Conservation (phyloP, 352 stramenopile species). For the Aphanomyces cochlioides region DNA sequence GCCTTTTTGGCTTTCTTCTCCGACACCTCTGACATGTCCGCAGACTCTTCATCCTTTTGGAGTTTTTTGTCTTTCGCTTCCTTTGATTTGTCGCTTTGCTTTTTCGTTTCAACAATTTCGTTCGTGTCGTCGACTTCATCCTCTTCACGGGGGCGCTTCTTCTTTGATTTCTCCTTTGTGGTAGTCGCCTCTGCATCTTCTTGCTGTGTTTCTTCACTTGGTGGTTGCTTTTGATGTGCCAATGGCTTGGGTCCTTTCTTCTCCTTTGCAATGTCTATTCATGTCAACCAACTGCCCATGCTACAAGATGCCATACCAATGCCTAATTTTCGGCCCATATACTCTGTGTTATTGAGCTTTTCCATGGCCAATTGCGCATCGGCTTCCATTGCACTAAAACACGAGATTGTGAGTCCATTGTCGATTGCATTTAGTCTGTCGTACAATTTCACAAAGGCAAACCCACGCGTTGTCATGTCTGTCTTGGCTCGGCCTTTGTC, state of each 20-base stretch:
- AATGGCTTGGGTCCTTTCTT: conserved; percentile 47
- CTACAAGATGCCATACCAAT: conserved; percentile 46
- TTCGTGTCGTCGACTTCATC: conserved; percentile 28
- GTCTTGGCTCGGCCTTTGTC: conserved; percentile 82
- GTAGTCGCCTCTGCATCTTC: conserved; percentile 11
- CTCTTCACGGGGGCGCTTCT: conserved; percentile 12
- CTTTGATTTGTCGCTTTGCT: conserved; percentile 18
- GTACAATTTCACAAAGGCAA: conserved; percentile 85
- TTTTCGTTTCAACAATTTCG: conserved; percentile 30
- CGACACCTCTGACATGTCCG: neutral
- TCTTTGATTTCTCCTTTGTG: conserved; percentile 22
- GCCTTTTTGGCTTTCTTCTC: conserved; percentile 36
- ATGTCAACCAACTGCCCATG: neutral
- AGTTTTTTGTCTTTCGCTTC: conserved; percentile 36
- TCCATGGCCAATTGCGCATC: conserved; percentile 68
- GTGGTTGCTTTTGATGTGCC: conserved; percentile 28
- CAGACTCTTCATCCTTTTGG: conserved; percentile 31
- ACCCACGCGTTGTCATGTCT: conserved; percentile 75
- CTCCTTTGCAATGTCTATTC: conserved; percentile 66
- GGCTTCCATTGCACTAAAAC: conserved; percentile 58
- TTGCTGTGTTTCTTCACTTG: conserved; percentile 16
- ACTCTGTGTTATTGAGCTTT: conserved; percentile 70
- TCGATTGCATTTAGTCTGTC: conserved; percentile 27
- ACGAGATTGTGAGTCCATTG: conserved; percentile 7
- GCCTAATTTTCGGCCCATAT: conserved; percentile 73